These are phyloP conservation scores for Emmonsiellopsis sp. DNA, from an alignment of 2,329 filamentous ascomycete species.

Conservation along the genomic window DNA sequence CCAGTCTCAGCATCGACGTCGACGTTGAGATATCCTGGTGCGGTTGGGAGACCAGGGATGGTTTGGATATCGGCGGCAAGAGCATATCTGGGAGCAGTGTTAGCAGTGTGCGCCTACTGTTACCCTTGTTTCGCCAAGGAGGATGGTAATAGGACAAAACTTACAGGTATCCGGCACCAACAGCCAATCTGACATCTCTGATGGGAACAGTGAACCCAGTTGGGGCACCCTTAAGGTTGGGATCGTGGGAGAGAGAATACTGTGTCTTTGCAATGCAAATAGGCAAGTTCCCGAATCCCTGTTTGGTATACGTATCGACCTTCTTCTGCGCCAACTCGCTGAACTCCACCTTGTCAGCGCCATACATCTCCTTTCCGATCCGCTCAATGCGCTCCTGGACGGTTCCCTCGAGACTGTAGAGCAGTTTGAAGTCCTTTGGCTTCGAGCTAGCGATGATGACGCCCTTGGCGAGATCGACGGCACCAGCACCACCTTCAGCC, in stretches of 20 bases:
- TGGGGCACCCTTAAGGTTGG: slow-evolving; percentile 86
- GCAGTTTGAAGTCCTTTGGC: slow-evolving; percentile 76
- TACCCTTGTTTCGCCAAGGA: neutral
- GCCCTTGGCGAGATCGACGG: slow-evolving; percentile 76
- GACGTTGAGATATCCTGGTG: slow-evolving; percentile 90
- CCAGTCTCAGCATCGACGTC: slow-evolving; percentile 74
- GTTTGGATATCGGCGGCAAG: slow-evolving; percentile 97
- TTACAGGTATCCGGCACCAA: slow-evolving; percentile 84
- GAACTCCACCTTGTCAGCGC: slow-evolving; percentile 80
- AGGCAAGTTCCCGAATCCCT: slow-evolving; percentile 85
- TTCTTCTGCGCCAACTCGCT: slow-evolving; percentile 92
- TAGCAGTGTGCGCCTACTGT: slow-evolving; percentile 21
- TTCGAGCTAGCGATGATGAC: slow-evolving; percentile 76
- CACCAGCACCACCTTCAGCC: slow-evolving; percentile 87
- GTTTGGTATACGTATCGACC: slow-evolving; percentile 85
- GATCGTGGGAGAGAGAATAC: slow-evolving; percentile 90
- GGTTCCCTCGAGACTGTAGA: slow-evolving; percentile 69
- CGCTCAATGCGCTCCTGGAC: slow-evolving; percentile 84
- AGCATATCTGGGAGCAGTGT: slow-evolving; percentile 55
- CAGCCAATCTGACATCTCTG: slow-evolving; percentile 84
- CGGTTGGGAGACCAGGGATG: slow-evolving; percentile 89
- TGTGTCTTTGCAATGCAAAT: slow-evolving; percentile 98
- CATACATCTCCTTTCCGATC: slow-evolving; percentile 91
- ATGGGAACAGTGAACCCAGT: slow-evolving; percentile 92
- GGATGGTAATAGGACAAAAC: slow-evolving; percentile 23